Evolutionary conservation across 2,329 filamentous ascomycete genomes (phyloP).

Genomic region (Aspergillus brunneoviolaceus): DNA sequence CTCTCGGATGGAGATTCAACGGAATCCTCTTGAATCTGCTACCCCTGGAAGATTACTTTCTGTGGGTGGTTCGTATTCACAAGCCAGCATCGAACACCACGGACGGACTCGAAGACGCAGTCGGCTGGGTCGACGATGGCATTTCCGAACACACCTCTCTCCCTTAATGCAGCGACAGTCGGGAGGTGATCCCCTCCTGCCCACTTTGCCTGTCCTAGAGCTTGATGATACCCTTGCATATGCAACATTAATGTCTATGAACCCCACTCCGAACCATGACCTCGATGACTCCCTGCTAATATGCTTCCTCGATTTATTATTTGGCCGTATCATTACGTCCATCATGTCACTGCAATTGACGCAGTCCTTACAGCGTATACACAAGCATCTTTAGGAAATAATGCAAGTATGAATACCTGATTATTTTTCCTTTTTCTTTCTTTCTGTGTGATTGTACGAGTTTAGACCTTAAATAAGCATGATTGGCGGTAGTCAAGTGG

Average conservation of each 20-base stretch:
- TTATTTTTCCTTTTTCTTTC: neutral
- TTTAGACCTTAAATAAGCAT: neutral
- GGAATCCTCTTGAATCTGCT: slow-evolving; percentile 61
- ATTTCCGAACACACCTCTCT: slow-evolving; percentile 13
- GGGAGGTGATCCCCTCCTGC: neutral
- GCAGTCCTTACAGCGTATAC: neutral
- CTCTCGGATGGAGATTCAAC: slow-evolving; percentile 61
- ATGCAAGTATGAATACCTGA: neutral
- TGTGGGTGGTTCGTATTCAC: slow-evolving; percentile 62
- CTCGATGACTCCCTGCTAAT: neutral
- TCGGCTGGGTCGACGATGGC: slow-evolving; percentile 22
- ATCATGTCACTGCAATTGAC: neutral
- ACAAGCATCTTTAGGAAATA: neutral
- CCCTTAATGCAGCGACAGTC: slow-evolving; percentile 11
- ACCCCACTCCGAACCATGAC: neutral
- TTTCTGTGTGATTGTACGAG: neutral
- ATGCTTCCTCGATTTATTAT: neutral
- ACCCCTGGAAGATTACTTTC: slow-evolving; percentile 66
- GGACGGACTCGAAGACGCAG: slow-evolving; percentile 19
- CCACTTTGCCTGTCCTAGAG: neutral
- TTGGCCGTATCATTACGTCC: slow-evolving; percentile 4
- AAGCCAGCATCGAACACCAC: slow-evolving; percentile 52
- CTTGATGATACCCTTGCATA: slow-evolving; percentile 14
- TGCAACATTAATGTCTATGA: neutral
- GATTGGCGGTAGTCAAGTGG: neutral